Percentiles rank a stretch among this genome's conserved stretches.
phyloP scores from a whole-genome alignment of 169 alveolate genomes.

The Cryptosporidium tyzzeri region DNA sequence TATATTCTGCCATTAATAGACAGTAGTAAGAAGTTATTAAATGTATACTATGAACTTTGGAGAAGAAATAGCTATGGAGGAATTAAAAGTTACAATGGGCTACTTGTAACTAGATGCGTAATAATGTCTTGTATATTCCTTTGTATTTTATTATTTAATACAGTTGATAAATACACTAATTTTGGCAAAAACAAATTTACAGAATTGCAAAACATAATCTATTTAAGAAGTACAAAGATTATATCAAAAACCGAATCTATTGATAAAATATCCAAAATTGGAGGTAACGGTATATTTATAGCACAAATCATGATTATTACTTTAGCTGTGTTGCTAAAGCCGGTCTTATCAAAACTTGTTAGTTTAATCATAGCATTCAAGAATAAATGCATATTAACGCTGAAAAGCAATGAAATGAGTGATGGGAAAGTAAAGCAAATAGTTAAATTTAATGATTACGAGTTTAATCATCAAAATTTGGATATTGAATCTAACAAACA shows the following conservation, averaged over 20 bases:
- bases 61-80: not conserved
- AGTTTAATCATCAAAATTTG: not conserved
- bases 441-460: not conserved
- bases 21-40: not conserved
- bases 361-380: not conserved
- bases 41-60: constrained; percentile 32
- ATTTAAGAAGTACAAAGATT: not conserved
- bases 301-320: constrained; percentile 24
- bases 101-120: constrained; percentile 47
- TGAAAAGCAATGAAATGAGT: not conserved
- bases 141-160: not conserved
- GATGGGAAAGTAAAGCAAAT: not conserved
- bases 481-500: not conserved
- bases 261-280: not conserved
- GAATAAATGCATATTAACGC: not conserved
- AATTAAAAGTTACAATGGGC: constrained; percentile 15
- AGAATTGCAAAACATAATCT: not conserved
- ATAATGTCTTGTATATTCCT: constrained; percentile 16
- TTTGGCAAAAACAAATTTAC: constrained; percentile 1
- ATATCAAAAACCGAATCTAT: not conserved
- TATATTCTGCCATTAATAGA: constrained; percentile 45
- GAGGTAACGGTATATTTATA: not conserved
- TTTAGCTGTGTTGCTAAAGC: not conserved
- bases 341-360: not conserved
- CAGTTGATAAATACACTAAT: constrained; percentile 42